A percentile compares a stretch with the other conserved stretches of the same genome.
These are phyloP conservation scores for Thalassiosira sp. DNA, from an alignment of 352 stramenopile species.

Conservation along the genomic window DNA sequence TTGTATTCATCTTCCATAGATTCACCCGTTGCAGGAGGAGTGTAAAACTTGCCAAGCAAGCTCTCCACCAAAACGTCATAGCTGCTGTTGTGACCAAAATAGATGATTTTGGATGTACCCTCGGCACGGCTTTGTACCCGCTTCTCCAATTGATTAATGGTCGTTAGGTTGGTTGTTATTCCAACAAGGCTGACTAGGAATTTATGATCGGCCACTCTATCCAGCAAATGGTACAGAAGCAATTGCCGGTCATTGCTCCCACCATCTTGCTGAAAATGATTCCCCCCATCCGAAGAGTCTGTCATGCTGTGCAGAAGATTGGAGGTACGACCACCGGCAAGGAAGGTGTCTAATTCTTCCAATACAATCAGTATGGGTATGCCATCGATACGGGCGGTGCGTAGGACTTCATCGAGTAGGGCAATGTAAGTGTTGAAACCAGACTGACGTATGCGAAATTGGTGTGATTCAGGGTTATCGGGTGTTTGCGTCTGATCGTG, in stretches of 20 bases:
- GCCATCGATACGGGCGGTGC: conserved; percentile 65
- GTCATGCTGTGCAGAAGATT: background rate
- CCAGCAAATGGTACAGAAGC: conserved; percentile 82
- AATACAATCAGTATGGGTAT: conserved; percentile 79
- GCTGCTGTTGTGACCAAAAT: conserved; percentile 40
- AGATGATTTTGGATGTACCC: conserved; percentile 71
- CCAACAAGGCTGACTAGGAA: conserved; percentile 72
- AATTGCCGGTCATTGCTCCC: conserved; percentile 62
- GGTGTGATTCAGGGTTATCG: conserved; percentile 20
- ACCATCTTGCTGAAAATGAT: conserved; percentile 5
- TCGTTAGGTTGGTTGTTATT: conserved; percentile 59
- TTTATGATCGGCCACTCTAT: conserved; percentile 71
- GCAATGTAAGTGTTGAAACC: conserved; percentile 73
- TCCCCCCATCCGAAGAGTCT: conserved; percentile 1
- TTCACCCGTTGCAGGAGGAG: conserved; percentile 8
- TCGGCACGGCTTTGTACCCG: conserved; percentile 72
- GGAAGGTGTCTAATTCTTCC: conserved; percentile 77
- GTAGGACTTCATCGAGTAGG: conserved; percentile 67
- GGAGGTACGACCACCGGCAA: conserved; percentile 35
- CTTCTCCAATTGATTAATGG: conserved; percentile 71
- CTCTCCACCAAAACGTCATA: conserved; percentile 48
- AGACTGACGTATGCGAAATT: conserved; percentile 35
- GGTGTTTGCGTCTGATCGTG: conserved; percentile 6
- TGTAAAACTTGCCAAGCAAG: conserved; percentile 58
- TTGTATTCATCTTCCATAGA: conserved; percentile 23